Evolutionary conservation across 75 land plant genomes (phyloP).

Genomic region (Pseudotsuga menziesii): DNA sequence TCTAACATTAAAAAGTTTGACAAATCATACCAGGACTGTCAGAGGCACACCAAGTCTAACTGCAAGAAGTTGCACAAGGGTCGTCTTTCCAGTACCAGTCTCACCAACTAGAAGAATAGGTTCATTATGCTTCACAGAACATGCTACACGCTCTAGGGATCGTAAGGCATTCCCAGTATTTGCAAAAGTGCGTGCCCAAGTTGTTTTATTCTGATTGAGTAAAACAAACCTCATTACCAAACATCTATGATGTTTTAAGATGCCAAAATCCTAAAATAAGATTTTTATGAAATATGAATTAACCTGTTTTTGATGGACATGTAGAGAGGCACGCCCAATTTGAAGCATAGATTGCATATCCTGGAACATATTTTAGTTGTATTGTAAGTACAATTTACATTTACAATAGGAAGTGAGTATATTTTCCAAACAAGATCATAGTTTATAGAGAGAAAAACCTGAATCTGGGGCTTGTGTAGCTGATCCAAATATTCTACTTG

Average conservation of each 20-base stretch:
- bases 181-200: conserved; percentile 46
- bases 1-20: neutral
- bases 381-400: neutral
- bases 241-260: neutral
- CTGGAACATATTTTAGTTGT: conserved; percentile 20
- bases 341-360: conserved; percentile 21
- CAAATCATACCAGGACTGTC: conserved; percentile 69
- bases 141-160: conserved; percentile 70
- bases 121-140: conserved; percentile 81
- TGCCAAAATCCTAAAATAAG: neutral
- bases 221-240: neutral
- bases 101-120: conserved; percentile 98
- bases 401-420: neutral
- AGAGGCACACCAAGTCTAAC: conserved; percentile 58
- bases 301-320: conserved; percentile 10
- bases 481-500: conserved; percentile 33
- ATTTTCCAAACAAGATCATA: neutral
- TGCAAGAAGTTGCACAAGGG: conserved; percentile 90
- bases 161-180: conserved; percentile 64
- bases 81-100: conserved; percentile 99
- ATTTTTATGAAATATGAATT: neutral
- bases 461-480: conserved; percentile 57
- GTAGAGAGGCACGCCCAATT: conserved; percentile 48
- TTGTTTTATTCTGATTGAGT: conserved; percentile 5
- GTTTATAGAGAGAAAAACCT: conserved; percentile 32